Conservation (phyloP, 768 basidiomycete species). For the Phylloporus sp. region DNA sequence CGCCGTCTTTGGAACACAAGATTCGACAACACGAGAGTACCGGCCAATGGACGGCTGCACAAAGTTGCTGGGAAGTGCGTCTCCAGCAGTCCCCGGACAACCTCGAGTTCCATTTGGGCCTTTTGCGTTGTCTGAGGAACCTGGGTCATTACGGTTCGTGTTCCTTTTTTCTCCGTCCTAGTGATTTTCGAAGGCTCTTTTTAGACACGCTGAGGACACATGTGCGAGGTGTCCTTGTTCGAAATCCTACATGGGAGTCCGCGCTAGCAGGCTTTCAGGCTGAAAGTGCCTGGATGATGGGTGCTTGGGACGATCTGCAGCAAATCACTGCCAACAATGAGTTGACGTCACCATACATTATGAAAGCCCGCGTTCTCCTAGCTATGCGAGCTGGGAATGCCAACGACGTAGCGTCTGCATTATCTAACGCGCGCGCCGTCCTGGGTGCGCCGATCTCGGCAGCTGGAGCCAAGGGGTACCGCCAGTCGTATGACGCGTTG, state of each 20-base stretch:
- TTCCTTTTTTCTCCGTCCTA: neutral
- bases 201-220: conserved; percentile 94
- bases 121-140: conserved; percentile 86
- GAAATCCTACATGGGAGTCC: conserved; percentile 78
- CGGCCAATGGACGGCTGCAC: conserved; percentile 95
- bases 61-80: conserved; percentile 98
- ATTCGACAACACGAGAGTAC: conserved; percentile 97
- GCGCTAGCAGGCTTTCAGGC: conserved; percentile 78
- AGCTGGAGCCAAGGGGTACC: conserved; percentile 76
- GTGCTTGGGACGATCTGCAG: conserved; percentile 84
- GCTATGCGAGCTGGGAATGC: conserved; percentile 62
- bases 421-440: conserved; percentile 61
- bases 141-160: conserved; percentile 92
- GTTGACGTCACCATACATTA: conserved; percentile 54
- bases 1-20: conserved; percentile 90
- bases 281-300: conserved; percentile 94
- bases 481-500: conserved; percentile 80
- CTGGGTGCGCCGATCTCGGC: conserved; percentile 80
- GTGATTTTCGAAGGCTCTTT: neutral
- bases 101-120: conserved; percentile 80
- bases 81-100: conserved; percentile 89
- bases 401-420: conserved; percentile 41
- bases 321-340: conserved; percentile 47
- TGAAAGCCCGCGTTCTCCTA: conserved; percentile 75
- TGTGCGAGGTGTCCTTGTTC: conserved; percentile 82